Base-by-base conservation (phyloP, 2,329 filamentous ascomycete genomes). In the Westerdykella sp. region DNA sequence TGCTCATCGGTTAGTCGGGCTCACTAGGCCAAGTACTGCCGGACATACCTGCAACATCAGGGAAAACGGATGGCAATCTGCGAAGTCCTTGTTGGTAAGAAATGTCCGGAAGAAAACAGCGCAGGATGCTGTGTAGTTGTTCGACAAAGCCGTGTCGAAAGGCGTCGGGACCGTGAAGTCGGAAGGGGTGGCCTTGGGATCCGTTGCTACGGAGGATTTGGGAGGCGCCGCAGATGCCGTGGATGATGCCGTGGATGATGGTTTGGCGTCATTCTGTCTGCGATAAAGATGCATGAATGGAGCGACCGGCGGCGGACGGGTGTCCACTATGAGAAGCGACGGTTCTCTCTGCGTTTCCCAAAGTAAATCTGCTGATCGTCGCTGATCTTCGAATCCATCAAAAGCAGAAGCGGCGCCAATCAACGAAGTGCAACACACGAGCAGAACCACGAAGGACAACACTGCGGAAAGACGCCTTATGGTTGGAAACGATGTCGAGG, bases 11-110 rank as follows among this genome's bases (percentile, higher is more conserved):
- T 57, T 45, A 57, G 47, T 39, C 21, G 44, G 22, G 39, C 34
- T 34, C 23, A 30, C 34, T 11, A 5, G 25, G 21, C 14, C 14
- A 23, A 23, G 37, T 6, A 14, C 25, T 14, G 34, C 14, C 11
- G 13, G 25, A 49, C 78, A 60, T 70, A 87, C 85, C 73, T 86
- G 80, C 9, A 97, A 73, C 51, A 97, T 78, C 56, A 95, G 74
- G 1, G 90, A 95, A 44, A 96, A 74, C 0, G 91, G 87, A 53
- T 90, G 80, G 69, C 91, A 97, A 40, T 76, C 65, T 53, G 79
- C 77, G 55, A 93, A 88, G 3, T 78, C 81, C 5, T 75, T 61
- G 59, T 87, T 78, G 37, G 68, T 69, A 40, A 93, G 74, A 55
- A 95, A 80, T 2, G 65, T 65, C 40, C 78, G 73, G 64, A 95